phyloP scores from a whole-genome alignment of 345 rosid species.

The Corymbia maculata region DNA sequence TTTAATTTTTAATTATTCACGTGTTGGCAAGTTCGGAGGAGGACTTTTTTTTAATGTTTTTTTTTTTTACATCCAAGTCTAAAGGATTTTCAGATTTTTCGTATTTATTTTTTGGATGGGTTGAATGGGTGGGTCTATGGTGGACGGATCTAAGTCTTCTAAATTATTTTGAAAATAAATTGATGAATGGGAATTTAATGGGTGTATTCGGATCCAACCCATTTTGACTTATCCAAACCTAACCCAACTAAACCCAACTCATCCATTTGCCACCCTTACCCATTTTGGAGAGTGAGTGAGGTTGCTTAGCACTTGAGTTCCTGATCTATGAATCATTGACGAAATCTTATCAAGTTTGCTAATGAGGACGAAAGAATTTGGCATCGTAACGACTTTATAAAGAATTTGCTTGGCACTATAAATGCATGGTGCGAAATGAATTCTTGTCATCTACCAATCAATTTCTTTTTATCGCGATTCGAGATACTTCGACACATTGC shows the following conservation, averaged over 20 bases:
- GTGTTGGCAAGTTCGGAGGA: neutral
- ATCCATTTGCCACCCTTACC: too few relatives aligned
- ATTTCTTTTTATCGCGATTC: neutral
- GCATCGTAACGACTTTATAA: accelerated
- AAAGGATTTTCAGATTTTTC: neutral
- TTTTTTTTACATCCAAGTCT: neutral
- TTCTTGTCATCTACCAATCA: accelerated
- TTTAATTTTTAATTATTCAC: too few relatives aligned
- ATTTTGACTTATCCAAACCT: neutral
- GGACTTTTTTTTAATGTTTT: too few relatives aligned
- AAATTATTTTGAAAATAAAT: too few relatives aligned
- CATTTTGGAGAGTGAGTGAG: neutral
- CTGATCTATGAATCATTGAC: accelerated
- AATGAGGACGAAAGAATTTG: neutral
- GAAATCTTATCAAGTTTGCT: too few relatives aligned
- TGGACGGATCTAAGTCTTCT: neutral
- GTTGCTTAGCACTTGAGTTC: accelerated
- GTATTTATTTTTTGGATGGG: neutral
- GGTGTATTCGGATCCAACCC: too few relatives aligned
- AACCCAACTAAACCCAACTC: too few relatives aligned
- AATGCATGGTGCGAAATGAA: neutral
- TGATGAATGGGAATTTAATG: too few relatives aligned
- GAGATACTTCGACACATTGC: neutral
- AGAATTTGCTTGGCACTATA: accelerated
- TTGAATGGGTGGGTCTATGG: neutral